phyloP scores from a whole-genome alignment of 345 rosid genomes.

The Pistacia vera region DNA sequence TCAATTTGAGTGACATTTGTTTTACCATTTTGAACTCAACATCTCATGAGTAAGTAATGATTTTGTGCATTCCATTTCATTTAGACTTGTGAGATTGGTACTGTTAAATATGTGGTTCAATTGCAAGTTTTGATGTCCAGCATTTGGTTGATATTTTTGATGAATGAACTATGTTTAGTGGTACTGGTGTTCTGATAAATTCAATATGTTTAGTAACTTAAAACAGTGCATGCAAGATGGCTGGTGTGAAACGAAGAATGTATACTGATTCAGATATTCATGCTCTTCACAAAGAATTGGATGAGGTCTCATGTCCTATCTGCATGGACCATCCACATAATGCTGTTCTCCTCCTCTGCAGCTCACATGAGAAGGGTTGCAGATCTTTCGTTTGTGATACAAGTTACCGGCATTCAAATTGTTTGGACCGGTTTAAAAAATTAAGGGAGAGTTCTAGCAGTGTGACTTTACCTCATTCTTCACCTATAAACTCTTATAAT shows the following conservation, averaged over 20 bases:
- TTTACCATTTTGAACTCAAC: slow-evolving; percentile 8
- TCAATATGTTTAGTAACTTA: slow-evolving; percentile 68
- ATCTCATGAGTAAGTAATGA: slow-evolving; percentile 6
- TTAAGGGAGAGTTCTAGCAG: slow-evolving; percentile 45
- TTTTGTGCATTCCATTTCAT: background rate
- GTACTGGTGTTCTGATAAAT: slow-evolving; percentile 46
- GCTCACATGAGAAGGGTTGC: slow-evolving; percentile 92
- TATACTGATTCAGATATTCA: slow-evolving; percentile 67
- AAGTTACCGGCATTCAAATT: slow-evolving; percentile 90
- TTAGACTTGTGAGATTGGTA: background rate
- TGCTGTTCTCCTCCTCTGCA: slow-evolving; percentile 89
- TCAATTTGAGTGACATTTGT: background rate
- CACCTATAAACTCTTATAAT: slow-evolving; percentile 31
- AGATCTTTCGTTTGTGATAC: slow-evolving; percentile 90
- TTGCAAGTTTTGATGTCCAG: background rate
- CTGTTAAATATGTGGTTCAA: background rate
- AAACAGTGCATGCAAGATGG: slow-evolving; percentile 88
- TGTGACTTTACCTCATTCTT: slow-evolving; percentile 35
- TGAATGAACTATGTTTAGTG: slow-evolving; percentile 14
- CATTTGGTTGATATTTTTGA: slow-evolving; percentile 14
- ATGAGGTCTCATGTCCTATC: slow-evolving; percentile 90
- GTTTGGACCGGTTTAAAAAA: slow-evolving; percentile 86
- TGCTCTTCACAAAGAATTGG: slow-evolving; percentile 79
- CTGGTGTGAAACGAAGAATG: slow-evolving; percentile 89
- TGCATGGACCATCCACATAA: slow-evolving; percentile 99